Base-by-base conservation (phyloP, 352 stramenopile species). In the Pythium dissimile region DNA sequence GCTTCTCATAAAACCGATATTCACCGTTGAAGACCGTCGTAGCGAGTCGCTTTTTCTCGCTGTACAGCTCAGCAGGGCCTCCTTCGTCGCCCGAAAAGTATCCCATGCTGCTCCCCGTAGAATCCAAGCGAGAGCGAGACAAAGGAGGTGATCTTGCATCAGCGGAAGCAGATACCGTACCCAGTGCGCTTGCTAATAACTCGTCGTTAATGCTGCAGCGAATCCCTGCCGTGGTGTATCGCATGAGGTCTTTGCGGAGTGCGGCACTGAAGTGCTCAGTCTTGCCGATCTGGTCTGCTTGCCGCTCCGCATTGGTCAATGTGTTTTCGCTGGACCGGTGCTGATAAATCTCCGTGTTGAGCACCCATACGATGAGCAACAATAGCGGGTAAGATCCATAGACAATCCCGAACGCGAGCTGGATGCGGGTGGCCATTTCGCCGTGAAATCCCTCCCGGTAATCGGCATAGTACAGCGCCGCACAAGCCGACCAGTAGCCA, bases 281-380 rank as follows among this genome's bases (percentile, higher is more conserved):
- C 21, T 60, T 82, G 18, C 49, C 65, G 37, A 59, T 51, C 10
- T 64, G 58, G 13, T 70, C 66, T n/a, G 61, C 52, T 37, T 75
- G 69, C 50, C 80, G 57, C 47, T 83, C 78, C 0, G 67, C 73
- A 34, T 75, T 86, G 3, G 75, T 79, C 7, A 91, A 59, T 10
- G 73, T 75, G 49, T 92, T 89, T 44, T 88, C 82, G 26, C 73
- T 79, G 13, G 76, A 87, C 15, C 80, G 72, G 44, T 94, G 85
- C 57, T 92, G 77, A 45, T 91, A 88, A 20, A 94, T 45, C 53
- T 94, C 82, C 8, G 84, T 94, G 52, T 94, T 92, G 23, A 94
- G 65, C 30, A 88, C 64, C 84, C 84, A 94, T 1, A 90, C 84
- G 13, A 90, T 50, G 10, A 89, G 61, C 15, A 94, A 51, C 45